Percentiles rank a stretch among this genome's conserved stretches.
Evolutionary conservation across 306 rosid genomes (phyloP).

Genomic region (Oemleria cerasiformis): DNA sequence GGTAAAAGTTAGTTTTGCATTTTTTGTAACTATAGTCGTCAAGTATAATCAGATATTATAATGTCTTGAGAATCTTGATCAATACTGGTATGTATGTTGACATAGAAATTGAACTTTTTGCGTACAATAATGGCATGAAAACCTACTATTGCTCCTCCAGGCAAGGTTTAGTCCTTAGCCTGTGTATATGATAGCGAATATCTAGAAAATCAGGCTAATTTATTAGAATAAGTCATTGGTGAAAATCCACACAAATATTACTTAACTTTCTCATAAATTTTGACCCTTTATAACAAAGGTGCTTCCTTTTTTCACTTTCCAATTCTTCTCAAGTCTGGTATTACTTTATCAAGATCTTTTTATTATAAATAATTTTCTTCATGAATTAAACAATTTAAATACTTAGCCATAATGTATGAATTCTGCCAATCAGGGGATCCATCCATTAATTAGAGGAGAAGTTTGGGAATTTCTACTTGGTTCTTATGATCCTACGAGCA

Average conservation of each 20-base stretch:
- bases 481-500: conserved; percentile 77
- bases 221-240: neutral
- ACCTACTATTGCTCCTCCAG: neutral
- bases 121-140: neutral
- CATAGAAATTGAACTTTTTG: neutral
- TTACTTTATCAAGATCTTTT: neutral
- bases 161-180: neutral
- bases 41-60: conserved; percentile 13
- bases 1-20: conserved; percentile 16
- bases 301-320: conserved; percentile 1
- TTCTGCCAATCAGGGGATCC: conserved; percentile 67
- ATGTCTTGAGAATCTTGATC: conserved; percentile 14
- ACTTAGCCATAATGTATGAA: conserved; percentile 13
- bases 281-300: neutral
- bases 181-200: neutral
- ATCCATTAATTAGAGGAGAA: conserved; percentile 96
- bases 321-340: neutral
- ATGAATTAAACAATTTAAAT: neutral
- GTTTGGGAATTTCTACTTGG: conserved; percentile 99
- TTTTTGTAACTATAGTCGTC: conserved; percentile 4
- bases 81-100: neutral
- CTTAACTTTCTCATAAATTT: neutral
- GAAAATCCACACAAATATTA: neutral
- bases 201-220: neutral
- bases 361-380: conserved; percentile 1